Base-by-base conservation (phyloP, 306 rosid genomes). In the Inga leiocalycina region DNA sequence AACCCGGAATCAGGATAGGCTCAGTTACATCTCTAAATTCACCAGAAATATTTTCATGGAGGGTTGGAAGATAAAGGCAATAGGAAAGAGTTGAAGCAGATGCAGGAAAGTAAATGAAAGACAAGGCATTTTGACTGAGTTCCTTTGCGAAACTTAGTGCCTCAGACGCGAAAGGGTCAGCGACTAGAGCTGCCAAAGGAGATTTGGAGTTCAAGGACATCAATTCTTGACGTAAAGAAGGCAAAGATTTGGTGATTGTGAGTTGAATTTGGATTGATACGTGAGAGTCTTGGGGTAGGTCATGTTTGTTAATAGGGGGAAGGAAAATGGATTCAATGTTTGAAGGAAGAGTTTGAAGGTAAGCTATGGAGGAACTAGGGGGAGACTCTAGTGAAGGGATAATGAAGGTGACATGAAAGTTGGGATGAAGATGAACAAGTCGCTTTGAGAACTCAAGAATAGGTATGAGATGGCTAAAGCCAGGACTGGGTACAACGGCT, bases 1-100 rank as follows among this genome's bases (percentile, higher is more conserved):
- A 86, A 14, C 89, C 89, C 39, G 86, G 86, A 30, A 83, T 79
- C 10, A 44, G 24, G 10, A 85, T 19, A 4, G 83, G 78, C 32
- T 81, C 77, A n/a, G 78, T 6, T 1, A 48, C 57, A 14, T 85
- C 82, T 10, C 57, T 61, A n/a, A 11, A 81, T 8, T 80, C 82
- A 35, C 85, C 34, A 2, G 88, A 30, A 13, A 73, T 11, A 24
- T 61, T 78, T 35, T 77, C 39, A 5, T 85, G 46, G 32, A 85
- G 80, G 35, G 52, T 17, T 30, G 80, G 71, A 6, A 72, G 73
- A 44, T 78, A 16, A 11, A 72, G 73, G 32, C 68, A 52, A 17
- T 78, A 75, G 24, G 77, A 78, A 19, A 85, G 12, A 0, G 49
- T 65, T n/a, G 78, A 27, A 14, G 85, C 88, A 17, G 71, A 45